Base-by-base conservation (phyloP, 129 eudicot species). In the Saussurea involucrata region DNA sequence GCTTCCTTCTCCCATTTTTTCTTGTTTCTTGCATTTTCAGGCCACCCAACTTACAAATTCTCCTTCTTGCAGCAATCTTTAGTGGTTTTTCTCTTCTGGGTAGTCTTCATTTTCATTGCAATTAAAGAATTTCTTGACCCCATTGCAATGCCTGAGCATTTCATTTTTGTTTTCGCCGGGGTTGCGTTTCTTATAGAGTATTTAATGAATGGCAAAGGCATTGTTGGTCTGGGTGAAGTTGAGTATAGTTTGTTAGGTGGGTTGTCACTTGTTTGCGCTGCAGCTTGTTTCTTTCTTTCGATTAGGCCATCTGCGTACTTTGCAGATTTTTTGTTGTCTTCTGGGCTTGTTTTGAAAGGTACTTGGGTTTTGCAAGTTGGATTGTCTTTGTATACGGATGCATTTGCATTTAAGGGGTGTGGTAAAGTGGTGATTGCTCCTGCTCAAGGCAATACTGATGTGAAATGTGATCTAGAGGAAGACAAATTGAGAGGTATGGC, bases 331-430 rank as follows among this genome's bases (percentile, higher is more conserved):
- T 49, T 81, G 65, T 76, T 89, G 76, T 90, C 87, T 0, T 57
- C 61, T 42, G 98, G 88, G 77, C 58, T 92, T 71, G 81, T 92
- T 6, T 88, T 92, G 82, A 92, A 92, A 81, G 96, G 90, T 44
- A 86, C 90, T 69, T 88, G 98, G 98, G 90, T 86, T 37, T 74
- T 90, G 82, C 98, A 92, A 76, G 87, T 82, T 76, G 98, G 98
- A 6, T 70, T 92, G 40, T 86, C 90, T 9, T 55, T 90, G 70
- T 92, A 88, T 72, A 86, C 90, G 7, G 86, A 84, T 83, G 68
- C 79, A 24, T 90, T 92, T 81, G 78, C 82, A 31, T 71, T 88
- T 55, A 77, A 85, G 68, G 98, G 98, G 68, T 92, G 98, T 88
- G 76, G 71, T 25, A 82, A 80, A 32, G 69, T 86, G 78, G 65